These are phyloP conservation scores for Erodium moschatum DNA, from an alignment of 441 rosid species.

Conservation along the genomic window DNA sequence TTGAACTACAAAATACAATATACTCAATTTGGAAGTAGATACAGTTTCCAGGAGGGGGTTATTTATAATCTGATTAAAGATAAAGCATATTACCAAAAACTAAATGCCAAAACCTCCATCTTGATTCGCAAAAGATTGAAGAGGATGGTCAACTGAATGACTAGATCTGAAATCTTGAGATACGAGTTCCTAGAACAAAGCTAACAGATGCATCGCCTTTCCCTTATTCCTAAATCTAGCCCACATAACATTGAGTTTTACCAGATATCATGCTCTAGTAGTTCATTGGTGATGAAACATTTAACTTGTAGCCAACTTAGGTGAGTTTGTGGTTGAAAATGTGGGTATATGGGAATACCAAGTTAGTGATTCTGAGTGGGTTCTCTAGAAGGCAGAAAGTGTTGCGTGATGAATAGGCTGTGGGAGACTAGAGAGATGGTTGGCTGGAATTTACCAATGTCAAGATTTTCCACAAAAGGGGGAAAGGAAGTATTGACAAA, in stretches of 20 bases:
- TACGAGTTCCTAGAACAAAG: background rate
- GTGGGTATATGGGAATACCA: background rate
- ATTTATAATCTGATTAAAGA: background rate
- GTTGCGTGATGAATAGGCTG: background rate
- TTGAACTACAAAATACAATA: no score
- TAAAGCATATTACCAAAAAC: background rate
- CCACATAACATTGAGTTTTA: background rate
- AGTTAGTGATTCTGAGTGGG: background rate
- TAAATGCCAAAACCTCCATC: background rate
- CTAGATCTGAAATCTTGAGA: background rate
- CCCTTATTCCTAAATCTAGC: background rate
- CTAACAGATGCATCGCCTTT: background rate
- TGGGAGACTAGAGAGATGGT: background rate
- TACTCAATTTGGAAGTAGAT: no score
- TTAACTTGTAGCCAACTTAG: background rate
- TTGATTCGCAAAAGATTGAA: background rate
- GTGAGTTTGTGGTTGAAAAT: background rate
- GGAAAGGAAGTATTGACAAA: background rate
- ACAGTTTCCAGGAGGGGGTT: no score
- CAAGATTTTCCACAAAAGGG: background rate
- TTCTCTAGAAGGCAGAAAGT: background rate
- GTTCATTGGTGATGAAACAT: background rate
- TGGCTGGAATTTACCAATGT: background rate
- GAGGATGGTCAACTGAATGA: background rate
- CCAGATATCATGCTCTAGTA: conserved; percentile 1